Evolutionary conservation across 1,139 yeast genomes (phyloP), one percentile per base, ranked within the genome.

Genomic region (Blastobotrys illinoisensis): DNA sequence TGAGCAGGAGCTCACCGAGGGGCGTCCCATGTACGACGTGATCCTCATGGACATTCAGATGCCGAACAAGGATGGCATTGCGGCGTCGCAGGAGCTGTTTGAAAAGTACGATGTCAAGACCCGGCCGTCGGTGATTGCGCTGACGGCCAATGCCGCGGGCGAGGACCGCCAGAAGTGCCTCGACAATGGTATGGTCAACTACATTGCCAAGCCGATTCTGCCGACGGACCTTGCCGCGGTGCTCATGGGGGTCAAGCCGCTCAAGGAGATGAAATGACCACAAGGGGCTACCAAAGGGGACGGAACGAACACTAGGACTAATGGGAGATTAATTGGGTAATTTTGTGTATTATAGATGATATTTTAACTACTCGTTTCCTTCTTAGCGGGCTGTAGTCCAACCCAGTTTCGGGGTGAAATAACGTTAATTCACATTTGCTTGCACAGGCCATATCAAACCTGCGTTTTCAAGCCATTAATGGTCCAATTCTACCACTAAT

Each of bases 71-170:
- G 82, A 79, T 56, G 82, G 82, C 0, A 76, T 78, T 46, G 76
- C 78, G 7, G 76, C 81, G 0, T 76, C 81, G 0, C 67, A 69
- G 53, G 67, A 68, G 52, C 69, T 70, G 7, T 64, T 63, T 26
- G 68, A 60, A 43, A 56, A 61, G 5, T 73, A 70, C 58, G 68
- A 66, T 20, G 68, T 65, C 2, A 45, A 60, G 1, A 47, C 58
- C 5, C 62, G 76, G 28, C 79, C 81, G 6, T 73, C 75, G 9
- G 71, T 79, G 3, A 76, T 80, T 19, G 83, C 84, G 11, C 67
- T 80, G 59, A 80, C 84, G 0, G 84, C 84, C 3, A 80, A 79
- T 60, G 84, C 80, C 13, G 83, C 81, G 2, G 79, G 80, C 2
- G 83, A 80, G 56, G 84, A 80, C 60, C 68, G 80, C 48, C 73